Evolutionary conservation across 1,139 yeast species (phyloP), one percentile per base, ranked within the genome.

Genomic region (Yamadazyma atmosphaerica): DNA sequence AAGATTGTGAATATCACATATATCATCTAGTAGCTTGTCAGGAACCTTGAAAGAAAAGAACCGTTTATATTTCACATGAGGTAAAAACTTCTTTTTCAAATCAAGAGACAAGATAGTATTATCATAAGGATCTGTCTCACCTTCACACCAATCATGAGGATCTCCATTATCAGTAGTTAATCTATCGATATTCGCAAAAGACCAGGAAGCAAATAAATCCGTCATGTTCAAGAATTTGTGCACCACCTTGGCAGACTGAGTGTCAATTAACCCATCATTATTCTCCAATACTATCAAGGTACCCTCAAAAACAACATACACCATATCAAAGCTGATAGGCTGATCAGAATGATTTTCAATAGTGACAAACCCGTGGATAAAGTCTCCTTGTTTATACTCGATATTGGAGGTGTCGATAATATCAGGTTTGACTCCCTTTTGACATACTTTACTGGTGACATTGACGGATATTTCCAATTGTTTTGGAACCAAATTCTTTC

Each of bases 71-170:
- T 68, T 68, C 15, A 60, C 54, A 14, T 60, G 56, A 1, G 76
- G 76, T 44, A 66, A 60, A 40, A 72, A 67, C 9, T 56, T 48
- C 19, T 73, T 52, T 45, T 65, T 64, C 17, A 68, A 63, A 42
- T 63, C 74, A 32, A 72, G 57, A 2, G 75, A 50, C n/a, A 72
- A 47, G 3, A 46, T 40, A 1, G 75, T 58, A 43, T 63, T 60
- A 47, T 72, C 77, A 42, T 54, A 60, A 3, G 77, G 75, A 46
- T 72, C 77, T 1, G 60, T 64, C 40, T 71, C 77, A 2, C 75
- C 75, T 19, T 60, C 66, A 50, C 77, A 71, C 77, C 77, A 72
- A 52, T 71, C 77, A 44, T 67, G 72, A 4, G 77, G 77, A 43
- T 71, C 74, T 1, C 75, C 76, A 40, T 68, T 57, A 46, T 72